Base-by-base conservation (phyloP, 1,139 yeast species). In the Barnettozyma hawaiiensis region DNA sequence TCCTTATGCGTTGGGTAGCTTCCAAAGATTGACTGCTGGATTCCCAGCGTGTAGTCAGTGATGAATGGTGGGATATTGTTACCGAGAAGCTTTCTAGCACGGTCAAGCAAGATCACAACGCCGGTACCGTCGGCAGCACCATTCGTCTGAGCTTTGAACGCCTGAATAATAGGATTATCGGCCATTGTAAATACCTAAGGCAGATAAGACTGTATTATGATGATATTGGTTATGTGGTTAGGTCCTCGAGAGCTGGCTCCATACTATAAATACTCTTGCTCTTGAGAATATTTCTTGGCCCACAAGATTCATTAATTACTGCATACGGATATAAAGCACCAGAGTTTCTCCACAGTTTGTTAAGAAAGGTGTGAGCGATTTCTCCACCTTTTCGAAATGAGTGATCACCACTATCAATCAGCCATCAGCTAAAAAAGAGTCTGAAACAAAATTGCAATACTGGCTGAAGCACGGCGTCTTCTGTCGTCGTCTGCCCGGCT, bases 1-100 rank as follows among this genome's bases (percentile, higher is more conserved):
- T 84, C 94, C 15, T 53, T 55, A 12, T 44, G 39, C n/a, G 55
- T 56, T 3, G 92, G 89, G 59, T 81, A 84, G 29, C 74, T 78
- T 9, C 94, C 94, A 63, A 82, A 81, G 5, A 50, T 40, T 16
- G 65, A 70, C 65, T 46, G 59, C 73, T 37, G 69, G 67, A 32
- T 47, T 12, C 63, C 62, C 37, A 60, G 40, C 2, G 70, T 67
- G 42, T 69, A 69, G 1, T 60, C 49, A 10, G 67, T 49, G 22
- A 78, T 51, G 0, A 52, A 59, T 1, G 44, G 45, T 1, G 82
- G 80, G 18, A 76, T 58, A 1, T 51, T 45, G 2, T 54, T 48
- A 0, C 50, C 42, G 2, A 65, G 50, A 3, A 55, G 40, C 2
- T 43, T 37, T 46, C 65, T 63, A 2, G 64, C 52, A 5, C 65